Percentiles rank a stretch among this genome's conserved stretches.
Evolutionary conservation across 768 basidiomycete species (phyloP).

Genomic region (Pulveroboletus sp.): DNA sequence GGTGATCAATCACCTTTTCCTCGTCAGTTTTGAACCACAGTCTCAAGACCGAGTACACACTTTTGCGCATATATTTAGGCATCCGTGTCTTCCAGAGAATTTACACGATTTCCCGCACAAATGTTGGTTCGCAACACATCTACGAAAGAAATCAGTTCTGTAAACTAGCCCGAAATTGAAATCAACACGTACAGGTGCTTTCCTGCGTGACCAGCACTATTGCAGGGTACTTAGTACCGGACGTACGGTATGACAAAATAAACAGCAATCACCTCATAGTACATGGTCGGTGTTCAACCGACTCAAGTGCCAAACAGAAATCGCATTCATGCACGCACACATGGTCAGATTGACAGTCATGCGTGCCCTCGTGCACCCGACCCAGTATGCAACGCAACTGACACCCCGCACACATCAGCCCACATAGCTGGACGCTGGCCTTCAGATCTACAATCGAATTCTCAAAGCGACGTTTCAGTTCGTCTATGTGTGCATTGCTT

Average conservation of each 20-base stretch:
- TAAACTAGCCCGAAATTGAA: rapidly evolving
- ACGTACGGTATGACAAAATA: background rate
- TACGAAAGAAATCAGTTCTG: conserved; percentile 18
- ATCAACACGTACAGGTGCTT: conserved; percentile 44
- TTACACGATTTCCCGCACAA: conserved; percentile 52
- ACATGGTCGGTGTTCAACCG: conserved; percentile 35
- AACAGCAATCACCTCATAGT: conserved; percentile 41
- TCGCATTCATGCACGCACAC: conserved; percentile 42
- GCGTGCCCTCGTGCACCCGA: conserved; percentile 42
- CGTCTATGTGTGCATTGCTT: conserved; percentile 41
- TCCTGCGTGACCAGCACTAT: conserved; percentile 56
- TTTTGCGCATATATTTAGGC: conserved; percentile 49
- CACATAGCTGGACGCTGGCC: conserved; percentile 46
- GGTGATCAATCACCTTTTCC: conserved; percentile 43
- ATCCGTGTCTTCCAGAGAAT: conserved; percentile 45
- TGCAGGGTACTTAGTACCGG: background rate
- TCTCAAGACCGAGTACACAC: conserved; percentile 23
- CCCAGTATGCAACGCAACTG: conserved; percentile 45
- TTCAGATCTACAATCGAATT: conserved; percentile 42
- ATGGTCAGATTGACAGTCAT: conserved; percentile 52
- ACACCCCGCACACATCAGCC: conserved; percentile 44
- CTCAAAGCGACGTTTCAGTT: conserved; percentile 43
- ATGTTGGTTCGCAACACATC: conserved; percentile 51
- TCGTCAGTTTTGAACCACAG: background rate
- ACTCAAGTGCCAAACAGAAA: conserved; percentile 33